Evolutionary conservation across 2,329 filamentous ascomycete genomes (phyloP), one percentile per base, ranked within the genome.

Genomic region (Pseudogymnoascus pannorum): DNA sequence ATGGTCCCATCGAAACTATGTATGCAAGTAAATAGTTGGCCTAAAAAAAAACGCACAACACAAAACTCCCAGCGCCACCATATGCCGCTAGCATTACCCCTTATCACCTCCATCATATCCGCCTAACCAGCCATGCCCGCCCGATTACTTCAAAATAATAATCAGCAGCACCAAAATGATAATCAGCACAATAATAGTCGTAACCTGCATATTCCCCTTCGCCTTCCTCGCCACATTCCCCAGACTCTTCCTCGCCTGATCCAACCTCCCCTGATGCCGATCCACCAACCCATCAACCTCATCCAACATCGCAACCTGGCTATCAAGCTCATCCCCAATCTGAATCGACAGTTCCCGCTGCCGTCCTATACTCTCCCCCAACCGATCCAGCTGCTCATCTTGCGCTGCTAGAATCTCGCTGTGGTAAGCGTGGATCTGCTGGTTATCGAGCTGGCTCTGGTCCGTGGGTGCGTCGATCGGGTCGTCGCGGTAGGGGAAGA

Each of bases 241-340:
- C 64, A 99, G 77, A 67, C 87, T 81, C 66, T 82, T 83, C 68
- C 85, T 82, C 31, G 93, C 94, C 8, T 90, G 80, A 66, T 92
- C 85, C 59, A 99, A 78, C 58, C 89, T 85, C 24, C 79, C 79
- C 72, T 88, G 83, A 75, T 97, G 92, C 62, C 92, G 79, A 72
- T 96, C 92, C 6, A 92, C 89, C 18, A 87, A 82, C 48, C 83
- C 82, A 71, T 97, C 94, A 48, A 95, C 86, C 69, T 96, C 93
- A 72, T 97, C 93, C 29, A 99, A 79, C 79, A 99, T 80, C 68
- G 88, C 81, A 36, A 95, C 89, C 70, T 99, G 94, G 67, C 86
- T 88, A 69, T 97, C 94, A 35, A 99, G 81, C 79, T 99, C 94
- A 73, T 97, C 90, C 29, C 94, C 93, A 70, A 99, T 97, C 77